A percentile compares a stretch with the other conserved stretches of the same genome.
These are phyloP conservation scores for Plantago lanceolata DNA, from an alignment of 305 asterid species.

Conservation along the genomic window DNA sequence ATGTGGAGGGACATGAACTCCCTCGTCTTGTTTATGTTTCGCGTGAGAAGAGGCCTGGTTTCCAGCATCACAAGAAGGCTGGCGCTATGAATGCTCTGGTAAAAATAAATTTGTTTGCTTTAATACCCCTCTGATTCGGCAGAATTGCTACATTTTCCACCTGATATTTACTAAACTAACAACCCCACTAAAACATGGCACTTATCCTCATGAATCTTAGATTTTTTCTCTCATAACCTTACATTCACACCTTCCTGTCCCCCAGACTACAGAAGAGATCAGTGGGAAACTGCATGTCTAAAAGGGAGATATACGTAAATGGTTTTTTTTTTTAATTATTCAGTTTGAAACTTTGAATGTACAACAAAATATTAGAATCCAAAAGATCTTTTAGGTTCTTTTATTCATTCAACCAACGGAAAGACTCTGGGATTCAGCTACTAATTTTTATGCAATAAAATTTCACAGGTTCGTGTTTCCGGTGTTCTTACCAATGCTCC, in stretches of 20 bases:
- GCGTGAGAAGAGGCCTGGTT: slow-evolving; percentile 98
- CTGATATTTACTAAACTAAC: neutral
- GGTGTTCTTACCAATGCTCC: slow-evolving; percentile 98
- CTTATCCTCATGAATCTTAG: neutral
- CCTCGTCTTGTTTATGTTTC: slow-evolving; percentile 96
- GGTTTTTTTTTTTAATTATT: too few relatives aligned
- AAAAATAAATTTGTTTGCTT: slow-evolving; percentile 20
- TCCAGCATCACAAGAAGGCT: slow-evolving; percentile 95
- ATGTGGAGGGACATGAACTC: slow-evolving; percentile 85
- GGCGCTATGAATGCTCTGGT: slow-evolving; percentile 99
- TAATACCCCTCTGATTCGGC: too few relatives aligned
- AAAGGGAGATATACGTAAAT: too few relatives aligned
- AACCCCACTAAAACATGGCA: neutral
- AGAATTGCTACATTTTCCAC: too few relatives aligned
- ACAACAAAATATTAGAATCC: too few relatives aligned
- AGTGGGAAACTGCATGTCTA: too few relatives aligned
- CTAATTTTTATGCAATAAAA: slow-evolving; percentile 14
- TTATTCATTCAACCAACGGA: neutral
- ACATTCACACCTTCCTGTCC: neutral
- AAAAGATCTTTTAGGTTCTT: too few relatives aligned
- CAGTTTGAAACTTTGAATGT: too few relatives aligned
- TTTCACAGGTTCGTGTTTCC: slow-evolving; percentile 78
- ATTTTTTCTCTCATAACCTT: neutral
- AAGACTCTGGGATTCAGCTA: neutral
- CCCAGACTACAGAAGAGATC: neutral